phyloP scores from a whole-genome alignment of 2,329 filamentous ascomycete species.

The Nannizziopsis arthrosporioides region DNA sequence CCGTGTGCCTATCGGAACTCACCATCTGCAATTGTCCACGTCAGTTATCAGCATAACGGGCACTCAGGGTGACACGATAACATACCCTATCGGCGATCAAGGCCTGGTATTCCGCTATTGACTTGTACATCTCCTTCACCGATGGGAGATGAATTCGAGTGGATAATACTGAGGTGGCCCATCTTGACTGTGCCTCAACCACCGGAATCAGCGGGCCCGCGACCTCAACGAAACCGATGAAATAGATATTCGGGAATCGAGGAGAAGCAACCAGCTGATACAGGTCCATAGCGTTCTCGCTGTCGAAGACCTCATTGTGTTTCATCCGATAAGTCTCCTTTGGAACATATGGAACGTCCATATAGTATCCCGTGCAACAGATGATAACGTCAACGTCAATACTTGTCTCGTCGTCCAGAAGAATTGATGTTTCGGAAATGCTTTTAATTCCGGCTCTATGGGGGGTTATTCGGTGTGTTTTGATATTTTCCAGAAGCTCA shows the following conservation, averaged over 20 bases:
- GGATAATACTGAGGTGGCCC: constrained; percentile 23
- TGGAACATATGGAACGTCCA: constrained; percentile 16
- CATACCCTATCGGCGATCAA: constrained; percentile 19
- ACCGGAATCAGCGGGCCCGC: constrained; percentile 25
- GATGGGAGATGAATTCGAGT: constrained; percentile 20
- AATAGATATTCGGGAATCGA: constrained; percentile 24
- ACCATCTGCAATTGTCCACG: constrained; percentile 18
- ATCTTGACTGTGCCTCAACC: constrained; percentile 28
- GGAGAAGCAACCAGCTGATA: constrained; percentile 26
- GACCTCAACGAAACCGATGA: constrained; percentile 26
- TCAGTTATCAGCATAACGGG: background rate
- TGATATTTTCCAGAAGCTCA: constrained; percentile 28
- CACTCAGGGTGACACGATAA: background rate
- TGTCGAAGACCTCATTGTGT: constrained; percentile 11
- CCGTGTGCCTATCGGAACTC: constrained; percentile 24
- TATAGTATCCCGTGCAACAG: constrained; percentile 26
- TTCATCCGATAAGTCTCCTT: constrained; percentile 15
- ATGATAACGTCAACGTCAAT: constrained; percentile 27
- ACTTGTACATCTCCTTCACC: constrained; percentile 20
- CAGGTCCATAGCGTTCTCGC: constrained; percentile 21
- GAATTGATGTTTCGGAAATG: constrained; percentile 22
- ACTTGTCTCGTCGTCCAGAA: constrained; percentile 21
- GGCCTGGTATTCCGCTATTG: constrained; percentile 20
- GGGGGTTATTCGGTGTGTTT: constrained; percentile 23
- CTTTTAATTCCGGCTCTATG: constrained; percentile 24